Evolutionary conservation across 1,284 basidiomycete genomes (phyloP).

Genomic region (Cutaneotrichosporon cutaneum): DNA sequence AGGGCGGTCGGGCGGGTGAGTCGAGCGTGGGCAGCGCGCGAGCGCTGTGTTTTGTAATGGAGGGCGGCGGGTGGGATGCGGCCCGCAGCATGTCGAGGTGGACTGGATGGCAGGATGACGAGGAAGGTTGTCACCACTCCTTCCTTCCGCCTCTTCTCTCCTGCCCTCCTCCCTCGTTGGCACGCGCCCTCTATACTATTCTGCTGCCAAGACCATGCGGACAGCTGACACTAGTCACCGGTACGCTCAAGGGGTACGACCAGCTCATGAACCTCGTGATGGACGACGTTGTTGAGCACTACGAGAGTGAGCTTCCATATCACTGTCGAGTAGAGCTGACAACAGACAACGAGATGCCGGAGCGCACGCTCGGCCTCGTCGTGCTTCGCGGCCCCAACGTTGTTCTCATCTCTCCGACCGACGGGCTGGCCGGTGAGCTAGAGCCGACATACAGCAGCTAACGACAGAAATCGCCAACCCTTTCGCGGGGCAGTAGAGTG

Average conservation of each 20-base stretch:
- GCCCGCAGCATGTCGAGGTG: too few relatives aligned
- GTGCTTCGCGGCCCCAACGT: constrained; percentile 90
- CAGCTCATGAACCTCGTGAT: constrained; percentile 87
- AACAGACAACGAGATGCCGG: constrained; percentile 65
- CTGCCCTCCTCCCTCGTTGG: not conserved
- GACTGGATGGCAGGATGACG: too few relatives aligned
- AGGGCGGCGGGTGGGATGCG: not conserved
- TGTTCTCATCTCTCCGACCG: constrained; percentile 85
- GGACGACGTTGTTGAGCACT: constrained; percentile 55
- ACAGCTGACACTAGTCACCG: constrained; percentile 65
- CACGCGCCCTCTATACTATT: not conserved
- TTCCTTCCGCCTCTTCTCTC: not conserved
- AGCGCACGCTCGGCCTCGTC: constrained; percentile 72
- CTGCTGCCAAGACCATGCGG: not conserved
- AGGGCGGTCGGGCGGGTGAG: constrained; percentile 89
- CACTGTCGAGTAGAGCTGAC: not conserved
- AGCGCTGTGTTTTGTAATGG: not conserved
- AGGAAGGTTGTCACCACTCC: too few relatives aligned
- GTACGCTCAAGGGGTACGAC: constrained; percentile 91
- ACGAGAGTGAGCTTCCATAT: constrained; percentile 51
- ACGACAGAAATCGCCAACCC: constrained; percentile 52
- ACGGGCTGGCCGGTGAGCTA: constrained; percentile 68
- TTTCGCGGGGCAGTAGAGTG: constrained; percentile 36
- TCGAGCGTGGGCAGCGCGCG: constrained; percentile 8
- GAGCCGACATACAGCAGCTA: not conserved